phyloP scores from a whole-genome alignment of 495 filamentous ascomycete genomes.

The Daldinia vernicosa region DNA sequence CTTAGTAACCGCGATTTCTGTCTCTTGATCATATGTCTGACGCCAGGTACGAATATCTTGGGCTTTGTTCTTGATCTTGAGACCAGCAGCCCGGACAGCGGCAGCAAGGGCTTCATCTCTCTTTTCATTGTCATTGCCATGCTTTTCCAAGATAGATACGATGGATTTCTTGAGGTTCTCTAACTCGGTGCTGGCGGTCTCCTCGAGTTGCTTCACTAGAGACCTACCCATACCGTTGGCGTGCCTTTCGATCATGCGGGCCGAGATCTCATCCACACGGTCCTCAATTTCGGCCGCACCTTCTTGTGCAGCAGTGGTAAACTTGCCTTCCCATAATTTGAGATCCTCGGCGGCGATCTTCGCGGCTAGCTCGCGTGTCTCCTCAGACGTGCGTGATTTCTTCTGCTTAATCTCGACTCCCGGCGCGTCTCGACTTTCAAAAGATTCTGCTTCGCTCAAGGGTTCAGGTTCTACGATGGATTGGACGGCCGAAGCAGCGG shows the following conservation, averaged over 20 bases:
- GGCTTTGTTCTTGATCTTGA: constrained; percentile 80
- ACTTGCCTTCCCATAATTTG: constrained; percentile 82
- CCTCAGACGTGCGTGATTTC: constrained; percentile 45
- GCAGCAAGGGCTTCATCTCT: constrained; percentile 69
- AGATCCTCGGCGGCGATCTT: constrained; percentile 82
- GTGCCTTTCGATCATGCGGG: constrained; percentile 61
- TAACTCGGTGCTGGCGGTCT: constrained; percentile 68
- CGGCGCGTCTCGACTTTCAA: neutral
- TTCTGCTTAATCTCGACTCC: constrained; percentile 39
- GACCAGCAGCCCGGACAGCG: constrained; percentile 76
- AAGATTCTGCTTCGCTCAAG: constrained; percentile 1
- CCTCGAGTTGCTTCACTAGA: constrained; percentile 73
- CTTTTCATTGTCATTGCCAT: constrained; percentile 56
- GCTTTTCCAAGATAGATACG: constrained; percentile 64
- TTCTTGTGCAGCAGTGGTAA: constrained; percentile 81
- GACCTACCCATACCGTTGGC: constrained; percentile 67
- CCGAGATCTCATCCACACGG: constrained; percentile 70
- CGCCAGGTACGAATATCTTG: constrained; percentile 84
- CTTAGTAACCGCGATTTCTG: constrained; percentile 71
- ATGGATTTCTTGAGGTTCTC: constrained; percentile 73
- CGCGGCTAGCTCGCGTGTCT: constrained; percentile 59
- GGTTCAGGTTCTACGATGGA: constrained; percentile 18
- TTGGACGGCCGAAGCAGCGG: constrained; percentile 19
- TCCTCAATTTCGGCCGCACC: constrained; percentile 81
- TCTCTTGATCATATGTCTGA: constrained; percentile 73